These are phyloP conservation scores for Trichoderma sp. DNA, from an alignment of 2,329 filamentous ascomycete genomes.

Conservation along the genomic window DNA sequence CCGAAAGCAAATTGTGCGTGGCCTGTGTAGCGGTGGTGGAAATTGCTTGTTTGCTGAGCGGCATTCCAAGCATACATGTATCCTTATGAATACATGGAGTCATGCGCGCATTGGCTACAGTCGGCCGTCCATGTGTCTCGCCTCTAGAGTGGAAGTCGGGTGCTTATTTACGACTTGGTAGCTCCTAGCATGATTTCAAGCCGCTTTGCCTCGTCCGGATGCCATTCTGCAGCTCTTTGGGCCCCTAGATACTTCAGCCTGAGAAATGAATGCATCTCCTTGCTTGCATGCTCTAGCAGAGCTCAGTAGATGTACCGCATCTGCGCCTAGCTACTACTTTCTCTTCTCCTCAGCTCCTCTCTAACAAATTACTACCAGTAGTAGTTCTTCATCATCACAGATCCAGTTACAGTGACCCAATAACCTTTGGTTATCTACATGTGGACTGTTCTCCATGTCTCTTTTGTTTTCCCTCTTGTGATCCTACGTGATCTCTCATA, in stretches of 20 bases:
- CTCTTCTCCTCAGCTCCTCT: too few relatives aligned
- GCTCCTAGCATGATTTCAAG: constrained; percentile 36
- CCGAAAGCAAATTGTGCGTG: background rate
- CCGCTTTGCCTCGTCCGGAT: constrained; percentile 34
- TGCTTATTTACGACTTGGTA: constrained; percentile 32
- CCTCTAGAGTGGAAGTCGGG: background rate
- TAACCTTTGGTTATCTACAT: too few relatives aligned
- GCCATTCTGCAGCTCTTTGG: constrained; percentile 34
- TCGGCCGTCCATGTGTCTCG: background rate
- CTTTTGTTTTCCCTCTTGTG: too few relatives aligned
- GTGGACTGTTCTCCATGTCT: too few relatives aligned
- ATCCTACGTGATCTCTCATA: too few relatives aligned
- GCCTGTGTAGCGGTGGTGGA: background rate
- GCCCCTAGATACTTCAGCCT: background rate
- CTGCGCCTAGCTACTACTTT: too few relatives aligned
- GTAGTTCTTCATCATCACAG: too few relatives aligned
- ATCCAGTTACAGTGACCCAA: too few relatives aligned
- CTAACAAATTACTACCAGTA: too few relatives aligned
- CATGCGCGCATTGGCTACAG: background rate
- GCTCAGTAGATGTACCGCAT: too few relatives aligned
- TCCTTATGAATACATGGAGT: background rate
- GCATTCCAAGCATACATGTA: background rate
- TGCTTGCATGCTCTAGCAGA: too few relatives aligned
- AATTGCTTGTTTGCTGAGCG: background rate
- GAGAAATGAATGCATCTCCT: too few relatives aligned